A percentile compares a stretch with the other conserved stretches of the same genome.
Evolutionary conservation across 805 yeast genomes (phyloP).

Genomic region (Myxozyma udenii): DNA sequence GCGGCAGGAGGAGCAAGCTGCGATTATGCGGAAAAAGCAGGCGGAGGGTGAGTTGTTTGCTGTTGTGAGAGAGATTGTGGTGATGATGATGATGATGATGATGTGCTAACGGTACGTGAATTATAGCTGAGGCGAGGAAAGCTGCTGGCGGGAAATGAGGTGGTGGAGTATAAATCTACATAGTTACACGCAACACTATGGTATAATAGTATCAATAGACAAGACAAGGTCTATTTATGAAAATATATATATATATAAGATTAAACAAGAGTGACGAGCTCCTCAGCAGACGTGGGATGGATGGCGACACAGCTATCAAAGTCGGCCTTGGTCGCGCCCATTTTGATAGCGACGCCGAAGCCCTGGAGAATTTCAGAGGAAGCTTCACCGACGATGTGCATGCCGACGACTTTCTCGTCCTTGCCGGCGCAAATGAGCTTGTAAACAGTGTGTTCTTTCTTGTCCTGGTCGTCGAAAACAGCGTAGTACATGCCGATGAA

Average conservation of each 20-base stretch:
- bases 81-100: not conserved
- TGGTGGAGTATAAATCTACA: not conserved
- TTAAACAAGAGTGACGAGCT: conserved; percentile 76
- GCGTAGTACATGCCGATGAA: conserved; percentile 94
- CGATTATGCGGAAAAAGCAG: conserved; percentile 83
- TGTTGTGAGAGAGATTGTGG: not conserved
- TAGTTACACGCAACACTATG: not conserved
- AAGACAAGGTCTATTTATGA: not conserved
- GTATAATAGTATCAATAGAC: not conserved
- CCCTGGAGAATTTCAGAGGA: conserved; percentile 95
- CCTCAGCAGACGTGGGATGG: conserved; percentile 98
- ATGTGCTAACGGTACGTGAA: not conserved
- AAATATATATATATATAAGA: not conserved
- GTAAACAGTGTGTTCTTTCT: conserved; percentile 84
- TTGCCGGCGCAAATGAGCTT: conserved; percentile 74
- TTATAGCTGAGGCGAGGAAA: conserved; percentile 20
- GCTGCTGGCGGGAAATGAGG: conserved; percentile 7
- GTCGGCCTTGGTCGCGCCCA: conserved; percentile 98
- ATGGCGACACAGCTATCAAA: conserved; percentile 96
- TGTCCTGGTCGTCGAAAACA: conserved; percentile 59
- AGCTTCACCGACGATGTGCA: conserved; percentile 88
- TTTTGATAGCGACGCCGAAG: conserved; percentile 94
- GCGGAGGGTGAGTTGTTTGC: conserved; percentile 52
- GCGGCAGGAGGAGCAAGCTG: conserved; percentile 87
- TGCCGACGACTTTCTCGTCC: conserved; percentile 90